Percentiles rank a stretch among this genome's conserved stretches.
phyloP scores from a whole-genome alignment of 129 eudicot genomes.

The Arctium minus region DNA sequence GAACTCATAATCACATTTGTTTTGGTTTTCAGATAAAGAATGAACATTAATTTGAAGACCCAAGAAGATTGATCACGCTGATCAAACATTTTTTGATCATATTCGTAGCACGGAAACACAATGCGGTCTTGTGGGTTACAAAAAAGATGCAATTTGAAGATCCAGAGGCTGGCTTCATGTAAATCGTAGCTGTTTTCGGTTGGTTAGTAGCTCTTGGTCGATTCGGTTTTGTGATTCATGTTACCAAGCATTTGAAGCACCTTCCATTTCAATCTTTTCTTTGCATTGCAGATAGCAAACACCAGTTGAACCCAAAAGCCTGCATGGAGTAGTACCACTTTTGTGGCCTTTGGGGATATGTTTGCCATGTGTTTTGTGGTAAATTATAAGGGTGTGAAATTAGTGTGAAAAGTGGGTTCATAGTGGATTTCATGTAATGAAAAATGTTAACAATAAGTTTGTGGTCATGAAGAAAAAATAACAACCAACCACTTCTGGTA shows the following conservation, averaged over 20 bases:
- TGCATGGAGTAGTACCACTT: background rate
- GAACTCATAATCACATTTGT: background rate
- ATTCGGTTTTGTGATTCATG: conserved; percentile 18
- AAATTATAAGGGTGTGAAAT: background rate
- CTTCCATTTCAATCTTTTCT: conserved; percentile 5
- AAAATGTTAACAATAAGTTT: background rate
- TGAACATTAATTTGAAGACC: background rate
- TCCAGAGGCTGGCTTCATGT: conserved; percentile 12
- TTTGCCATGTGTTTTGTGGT: background rate
- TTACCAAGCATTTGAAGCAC: conserved; percentile 15
- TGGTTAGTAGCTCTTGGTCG: conserved; percentile 21
- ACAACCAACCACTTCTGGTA: background rate
- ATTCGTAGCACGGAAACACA: background rate
- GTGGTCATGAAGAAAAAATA: background rate
- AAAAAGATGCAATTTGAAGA: conserved; percentile 15
- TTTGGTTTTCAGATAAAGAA: background rate
- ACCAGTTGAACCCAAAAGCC: background rate
- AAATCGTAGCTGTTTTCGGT: conserved; percentile 19
- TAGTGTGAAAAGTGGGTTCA: background rate
- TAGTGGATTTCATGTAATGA: background rate
- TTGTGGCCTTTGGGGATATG: background rate
- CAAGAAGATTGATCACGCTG: background rate
- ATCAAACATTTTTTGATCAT: conserved; percentile 1
- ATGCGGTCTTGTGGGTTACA: background rate
- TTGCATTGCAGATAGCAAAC: background rate